These are phyloP conservation scores for Zymoseptoria tritici DNA, from an alignment of 2,329 filamentous ascomycete species.

Conservation along the genomic window DNA sequence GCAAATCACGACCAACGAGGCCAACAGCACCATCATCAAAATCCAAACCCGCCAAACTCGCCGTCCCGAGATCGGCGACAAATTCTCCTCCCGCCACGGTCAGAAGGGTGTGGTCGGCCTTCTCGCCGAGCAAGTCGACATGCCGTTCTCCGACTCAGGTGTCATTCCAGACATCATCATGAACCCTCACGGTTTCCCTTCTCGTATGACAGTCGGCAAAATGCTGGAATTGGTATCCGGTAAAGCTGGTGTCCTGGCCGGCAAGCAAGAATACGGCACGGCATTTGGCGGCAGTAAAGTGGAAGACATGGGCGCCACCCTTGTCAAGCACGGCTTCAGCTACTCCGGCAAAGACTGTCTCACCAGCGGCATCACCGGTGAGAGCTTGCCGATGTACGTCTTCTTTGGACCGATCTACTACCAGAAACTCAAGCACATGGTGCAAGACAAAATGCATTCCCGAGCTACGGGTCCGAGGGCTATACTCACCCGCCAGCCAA, in stretches of 20 bases:
- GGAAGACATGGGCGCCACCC: constrained; percentile 77
- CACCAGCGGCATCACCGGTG: constrained; percentile 89
- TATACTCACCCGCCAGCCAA: constrained; percentile 89
- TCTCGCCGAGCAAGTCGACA: constrained; percentile 91
- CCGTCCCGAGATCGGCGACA: constrained; percentile 90
- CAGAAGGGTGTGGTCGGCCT: constrained; percentile 97
- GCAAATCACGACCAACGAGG: constrained; percentile 83
- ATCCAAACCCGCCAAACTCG: constrained; percentile 94
- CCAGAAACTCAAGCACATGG: constrained; percentile 99
- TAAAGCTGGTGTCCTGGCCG: constrained; percentile 82
- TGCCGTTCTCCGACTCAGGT: constrained; percentile 88
- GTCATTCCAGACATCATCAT: constrained; percentile 98
- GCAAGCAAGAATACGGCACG: constrained; percentile 82
- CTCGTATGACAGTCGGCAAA: constrained; percentile 98
- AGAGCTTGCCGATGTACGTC: constrained; percentile 88
- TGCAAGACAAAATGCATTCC: constrained; percentile 99
- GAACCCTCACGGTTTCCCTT: constrained; percentile 99
- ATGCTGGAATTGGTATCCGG: constrained; percentile 91
- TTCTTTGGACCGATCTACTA: constrained; percentile 99
- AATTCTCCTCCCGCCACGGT: constrained; percentile 96
- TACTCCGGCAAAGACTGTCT: constrained; percentile 98
- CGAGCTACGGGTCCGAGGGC: constrained; percentile 83
- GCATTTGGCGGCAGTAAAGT: constrained; percentile 78
- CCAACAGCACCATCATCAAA: constrained; percentile 80
- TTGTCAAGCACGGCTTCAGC: constrained; percentile 83